Evolutionary conservation across 768 basidiomycete species (phyloP).

Genomic region (Boletus vinaceobasis): DNA sequence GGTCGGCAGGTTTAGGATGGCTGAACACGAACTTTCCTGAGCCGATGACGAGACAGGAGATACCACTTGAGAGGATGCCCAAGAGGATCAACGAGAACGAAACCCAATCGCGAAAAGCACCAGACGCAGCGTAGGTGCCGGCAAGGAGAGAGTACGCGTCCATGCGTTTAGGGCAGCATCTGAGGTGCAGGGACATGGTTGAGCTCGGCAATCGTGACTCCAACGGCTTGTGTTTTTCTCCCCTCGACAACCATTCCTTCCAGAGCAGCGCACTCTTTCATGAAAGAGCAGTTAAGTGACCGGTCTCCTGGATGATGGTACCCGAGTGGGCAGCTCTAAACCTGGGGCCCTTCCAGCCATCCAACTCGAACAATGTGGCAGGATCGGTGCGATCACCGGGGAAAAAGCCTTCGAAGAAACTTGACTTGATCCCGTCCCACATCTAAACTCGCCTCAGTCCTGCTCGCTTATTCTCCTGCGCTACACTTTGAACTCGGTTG

Average conservation of each 20-base stretch:
- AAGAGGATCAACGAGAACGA: slow-evolving; percentile 32
- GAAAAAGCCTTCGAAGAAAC: slow-evolving; percentile 31
- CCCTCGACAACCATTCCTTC: background rate
- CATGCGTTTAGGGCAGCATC: background rate
- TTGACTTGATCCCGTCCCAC: no score
- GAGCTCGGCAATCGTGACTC: background rate
- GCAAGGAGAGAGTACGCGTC: slow-evolving; percentile 21
- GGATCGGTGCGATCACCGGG: slow-evolving; percentile 33
- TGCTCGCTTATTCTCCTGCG: no score
- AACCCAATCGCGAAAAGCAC: slow-evolving; percentile 26
- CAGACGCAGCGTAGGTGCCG: slow-evolving; percentile 27
- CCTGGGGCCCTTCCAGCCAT: slow-evolving; percentile 29
- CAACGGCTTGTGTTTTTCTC: background rate
- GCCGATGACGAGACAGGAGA: slow-evolving; percentile 31
- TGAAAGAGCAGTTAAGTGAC: slow-evolving; percentile 52
- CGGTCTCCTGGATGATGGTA: slow-evolving; percentile 34
- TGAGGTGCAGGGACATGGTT: background rate
- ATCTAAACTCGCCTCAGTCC: no score
- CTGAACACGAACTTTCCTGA: slow-evolving; percentile 27
- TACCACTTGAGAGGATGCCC: slow-evolving; percentile 30
- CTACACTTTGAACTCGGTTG: no score
- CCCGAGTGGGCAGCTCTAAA: slow-evolving; percentile 34
- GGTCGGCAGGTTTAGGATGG: slow-evolving; percentile 24
- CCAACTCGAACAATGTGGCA: slow-evolving; percentile 29
- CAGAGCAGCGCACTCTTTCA: background rate